Evolutionary conservation across 2,329 filamentous ascomycete genomes (phyloP), one percentile per base, ranked within the genome.

Genomic region (Fusarium sororula): DNA sequence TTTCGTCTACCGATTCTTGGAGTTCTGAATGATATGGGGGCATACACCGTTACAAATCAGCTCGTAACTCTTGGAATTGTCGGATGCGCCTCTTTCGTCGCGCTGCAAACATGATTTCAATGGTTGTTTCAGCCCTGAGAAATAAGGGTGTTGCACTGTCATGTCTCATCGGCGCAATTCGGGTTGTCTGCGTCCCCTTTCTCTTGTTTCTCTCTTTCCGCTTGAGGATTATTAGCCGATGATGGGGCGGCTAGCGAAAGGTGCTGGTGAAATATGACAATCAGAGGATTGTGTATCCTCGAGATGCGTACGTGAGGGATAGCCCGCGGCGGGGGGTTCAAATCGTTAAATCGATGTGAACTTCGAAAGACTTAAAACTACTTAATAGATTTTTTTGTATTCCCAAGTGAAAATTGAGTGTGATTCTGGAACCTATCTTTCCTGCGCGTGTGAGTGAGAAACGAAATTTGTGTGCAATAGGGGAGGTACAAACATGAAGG

Each of bases 371-470:
- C 68, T 61, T 76, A 77, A 78, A 77, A 74, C 44, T 67, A 71
- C 30, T 63, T 73, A 76, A 77, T 78, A 78, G 76, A 78, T 74
- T 74, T 75, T 75, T 66, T 77, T 48, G 20, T 68, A 69, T 70
- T 74, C 37, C 58, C 69, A 45, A 26, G n/a, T 37, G 32, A 39
- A 7, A 26, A 47, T 39, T 39, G 38, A 20, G 15, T 56, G n/a
- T 60, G 26, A 44, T 28, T 38, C 18, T 47, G 32, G 6, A 35
- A 24, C 13, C 6, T 24, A 12, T 9, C n/a, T 18, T 22, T 26
- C 12, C 30, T 44, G 14, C 38, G 38, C 15, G 35, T 20, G 24
- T n/a, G 51, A 28, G 35, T 22, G 15, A 30, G n/a, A 30, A 18
- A n/a, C 51, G 14, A 41, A 39, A 30, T 41, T 22, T 28, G 11